These are phyloP conservation scores for Stemphylium vesicarium DNA, from an alignment of 2,329 filamentous ascomycete genomes.

Conservation along the genomic window DNA sequence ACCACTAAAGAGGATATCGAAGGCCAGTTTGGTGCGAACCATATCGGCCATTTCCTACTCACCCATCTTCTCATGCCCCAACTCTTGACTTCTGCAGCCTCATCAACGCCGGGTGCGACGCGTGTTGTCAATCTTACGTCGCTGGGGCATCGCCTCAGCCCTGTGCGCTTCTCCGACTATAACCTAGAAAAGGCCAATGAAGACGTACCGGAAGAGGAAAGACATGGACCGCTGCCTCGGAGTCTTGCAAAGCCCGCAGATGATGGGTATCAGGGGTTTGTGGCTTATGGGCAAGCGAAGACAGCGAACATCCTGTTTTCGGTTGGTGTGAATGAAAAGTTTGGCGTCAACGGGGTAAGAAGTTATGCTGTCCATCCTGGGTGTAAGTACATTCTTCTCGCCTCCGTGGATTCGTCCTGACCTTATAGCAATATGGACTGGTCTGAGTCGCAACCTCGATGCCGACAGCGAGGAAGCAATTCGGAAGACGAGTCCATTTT, in stretches of 20 bases:
- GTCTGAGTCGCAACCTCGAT: conserved; percentile 34
- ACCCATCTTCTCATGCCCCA: conserved; percentile 52
- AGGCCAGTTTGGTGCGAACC: conserved; percentile 56
- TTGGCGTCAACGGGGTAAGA: conserved; percentile 29
- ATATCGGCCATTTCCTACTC: conserved; percentile 57
- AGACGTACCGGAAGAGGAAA: conserved; percentile 36
- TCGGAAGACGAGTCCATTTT: conserved; percentile 34
- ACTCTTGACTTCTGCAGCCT: conserved; percentile 42
- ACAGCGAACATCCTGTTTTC: conserved; percentile 43
- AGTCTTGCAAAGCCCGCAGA: conserved; percentile 21
- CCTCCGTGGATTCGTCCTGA: not conserved
- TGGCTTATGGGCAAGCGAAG: conserved; percentile 43
- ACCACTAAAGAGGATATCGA: conserved; percentile 55
- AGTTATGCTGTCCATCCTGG: conserved; percentile 44
- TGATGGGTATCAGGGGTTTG: conserved; percentile 35
- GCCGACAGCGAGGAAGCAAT: conserved; percentile 36
- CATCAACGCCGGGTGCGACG: conserved; percentile 35
- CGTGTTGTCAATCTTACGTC: conserved; percentile 41
- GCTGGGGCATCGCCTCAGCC: conserved; percentile 37
- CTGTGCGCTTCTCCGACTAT: conserved; percentile 53
- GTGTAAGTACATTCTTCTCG: conserved; percentile 25
- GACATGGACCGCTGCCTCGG: conserved; percentile 22
- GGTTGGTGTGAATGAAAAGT: conserved; percentile 26
- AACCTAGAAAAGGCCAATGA: conserved; percentile 43
- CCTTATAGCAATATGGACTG: conserved; percentile 38